Conservation (phyloP, 169 alveolate genomes). For the Fabrea salina region DNA sequence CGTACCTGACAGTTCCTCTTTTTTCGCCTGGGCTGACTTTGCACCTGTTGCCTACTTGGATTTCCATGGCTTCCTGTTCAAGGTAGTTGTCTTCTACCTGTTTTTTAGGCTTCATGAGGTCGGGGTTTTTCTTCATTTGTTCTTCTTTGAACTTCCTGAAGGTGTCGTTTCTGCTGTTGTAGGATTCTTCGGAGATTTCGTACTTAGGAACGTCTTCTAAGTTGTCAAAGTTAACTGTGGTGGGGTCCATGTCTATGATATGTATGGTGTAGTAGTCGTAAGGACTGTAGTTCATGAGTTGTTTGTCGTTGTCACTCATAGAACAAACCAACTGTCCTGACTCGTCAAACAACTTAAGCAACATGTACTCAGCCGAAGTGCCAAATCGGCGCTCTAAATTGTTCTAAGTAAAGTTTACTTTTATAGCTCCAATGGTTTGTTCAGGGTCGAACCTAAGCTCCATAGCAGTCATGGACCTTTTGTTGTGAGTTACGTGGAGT, state of each 20-base stretch:
- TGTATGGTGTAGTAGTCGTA: conserved; percentile 75
- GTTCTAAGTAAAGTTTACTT: conserved; percentile 39
- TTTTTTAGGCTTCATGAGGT: conserved; percentile 52
- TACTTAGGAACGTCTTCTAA: conserved; percentile 71
- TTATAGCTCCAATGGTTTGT: conserved; percentile 61
- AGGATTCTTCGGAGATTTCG: conserved; percentile 80
- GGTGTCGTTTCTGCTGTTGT: conserved; percentile 65
- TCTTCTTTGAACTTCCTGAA: conserved; percentile 74
- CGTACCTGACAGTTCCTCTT: conserved; percentile 85
- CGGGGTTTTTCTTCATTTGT: conserved; percentile 64
- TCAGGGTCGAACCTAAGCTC: conserved; percentile 75
- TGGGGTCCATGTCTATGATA: conserved; percentile 69
- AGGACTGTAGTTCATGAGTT: conserved; percentile 63
- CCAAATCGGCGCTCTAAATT: conserved; percentile 74
- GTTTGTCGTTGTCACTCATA: conserved; percentile 62
- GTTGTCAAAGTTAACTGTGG: conserved; percentile 61
- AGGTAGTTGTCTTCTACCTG: conserved; percentile 66
- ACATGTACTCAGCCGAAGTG: conserved; percentile 67
- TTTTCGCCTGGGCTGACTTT: conserved; percentile 69
- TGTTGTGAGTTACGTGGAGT: conserved; percentile 75
- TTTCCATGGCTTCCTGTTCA: conserved; percentile 68
- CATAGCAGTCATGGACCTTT: conserved; percentile 60
- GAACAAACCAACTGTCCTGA: conserved; percentile 58
- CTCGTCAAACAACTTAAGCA: conserved; percentile 60
- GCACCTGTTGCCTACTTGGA: conserved; percentile 72